Percentiles rank a stretch among this genome's conserved stretches.
phyloP scores from a whole-genome alignment of 257 asterid species.

The Przewalskia tangutica region DNA sequence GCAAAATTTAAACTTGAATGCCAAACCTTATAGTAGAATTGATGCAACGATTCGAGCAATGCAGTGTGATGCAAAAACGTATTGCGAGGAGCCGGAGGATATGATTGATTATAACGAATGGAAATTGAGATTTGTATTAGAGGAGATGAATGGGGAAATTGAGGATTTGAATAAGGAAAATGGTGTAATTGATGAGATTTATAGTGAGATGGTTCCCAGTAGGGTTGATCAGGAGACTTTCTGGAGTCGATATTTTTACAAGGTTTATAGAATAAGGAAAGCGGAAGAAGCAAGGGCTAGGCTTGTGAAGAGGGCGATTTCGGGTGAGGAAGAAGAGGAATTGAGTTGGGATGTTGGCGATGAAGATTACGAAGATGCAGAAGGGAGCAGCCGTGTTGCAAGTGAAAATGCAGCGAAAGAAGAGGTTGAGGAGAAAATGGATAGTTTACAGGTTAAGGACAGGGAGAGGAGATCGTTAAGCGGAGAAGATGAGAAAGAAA shows the following conservation, averaged over 20 bases:
- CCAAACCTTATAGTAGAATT: conserved; percentile 65
- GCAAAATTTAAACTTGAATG: conserved; percentile 13
- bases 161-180: conserved; percentile 39
- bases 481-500: conserved; percentile 19
- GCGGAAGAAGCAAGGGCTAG: conserved; percentile 57
- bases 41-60: conserved; percentile 44
- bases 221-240: conserved; percentile 53
- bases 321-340: conserved; percentile 66
- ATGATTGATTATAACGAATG: conserved; percentile 39
- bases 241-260: conserved; percentile 81
- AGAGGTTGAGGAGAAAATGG: conserved; percentile 23
- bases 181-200: conserved; percentile 42
- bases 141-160: conserved; percentile 44
- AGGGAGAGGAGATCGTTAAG: conserved; percentile 8
- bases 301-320: conserved; percentile 52
- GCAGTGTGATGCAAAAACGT: conserved; percentile 61
- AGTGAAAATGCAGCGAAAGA: conserved; percentile 18
- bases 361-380: conserved; percentile 24
- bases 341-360: conserved; percentile 78
- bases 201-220: conserved; percentile 49
- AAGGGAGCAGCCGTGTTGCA: neutral
- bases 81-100: conserved; percentile 58
- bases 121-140: conserved; percentile 55
- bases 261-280: conserved; percentile 44
- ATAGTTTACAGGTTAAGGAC: conserved; percentile 14